Evolutionary conservation across 208 protist species (phyloP).

Genomic region (Phytomonas sp.): DNA sequence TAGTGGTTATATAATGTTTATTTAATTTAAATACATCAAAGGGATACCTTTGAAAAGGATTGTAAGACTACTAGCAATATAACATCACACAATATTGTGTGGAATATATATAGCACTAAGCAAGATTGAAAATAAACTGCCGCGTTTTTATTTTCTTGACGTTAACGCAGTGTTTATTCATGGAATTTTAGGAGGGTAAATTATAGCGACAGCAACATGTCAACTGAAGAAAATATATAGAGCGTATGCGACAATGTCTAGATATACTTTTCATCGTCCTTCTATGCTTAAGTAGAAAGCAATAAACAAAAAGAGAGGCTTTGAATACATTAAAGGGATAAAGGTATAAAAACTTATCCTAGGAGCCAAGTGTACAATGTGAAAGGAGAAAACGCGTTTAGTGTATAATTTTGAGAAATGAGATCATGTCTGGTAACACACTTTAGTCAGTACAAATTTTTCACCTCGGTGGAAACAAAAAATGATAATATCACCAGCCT

Average conservation of each 20-base stretch:
- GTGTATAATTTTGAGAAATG: background rate
- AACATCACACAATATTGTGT: background rate
- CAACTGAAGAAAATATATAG: background rate
- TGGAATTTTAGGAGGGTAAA: background rate
- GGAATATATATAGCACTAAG: background rate
- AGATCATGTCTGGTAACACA: background rate
- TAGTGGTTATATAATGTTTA: background rate
- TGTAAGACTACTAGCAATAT: background rate
- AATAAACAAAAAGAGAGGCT: background rate
- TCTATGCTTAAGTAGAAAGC: constrained; percentile 3
- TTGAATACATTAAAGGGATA: background rate
- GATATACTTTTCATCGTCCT: background rate
- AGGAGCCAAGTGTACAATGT: background rate
- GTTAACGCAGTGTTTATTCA: background rate
- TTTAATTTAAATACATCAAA: background rate
- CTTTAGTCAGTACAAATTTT: background rate
- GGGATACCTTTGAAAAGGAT: background rate
- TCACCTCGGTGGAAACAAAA: background rate
- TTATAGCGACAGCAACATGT: background rate
- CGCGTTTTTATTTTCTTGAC: background rate
- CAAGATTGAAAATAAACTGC: background rate
- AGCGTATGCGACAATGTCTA: background rate
- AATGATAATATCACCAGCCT: background rate
- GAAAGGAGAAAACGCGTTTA: background rate
- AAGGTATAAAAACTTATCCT: background rate